Evolutionary conservation across 1,284 basidiomycete genomes (phyloP).

Genomic region (Gymnopus androsaceus): DNA sequence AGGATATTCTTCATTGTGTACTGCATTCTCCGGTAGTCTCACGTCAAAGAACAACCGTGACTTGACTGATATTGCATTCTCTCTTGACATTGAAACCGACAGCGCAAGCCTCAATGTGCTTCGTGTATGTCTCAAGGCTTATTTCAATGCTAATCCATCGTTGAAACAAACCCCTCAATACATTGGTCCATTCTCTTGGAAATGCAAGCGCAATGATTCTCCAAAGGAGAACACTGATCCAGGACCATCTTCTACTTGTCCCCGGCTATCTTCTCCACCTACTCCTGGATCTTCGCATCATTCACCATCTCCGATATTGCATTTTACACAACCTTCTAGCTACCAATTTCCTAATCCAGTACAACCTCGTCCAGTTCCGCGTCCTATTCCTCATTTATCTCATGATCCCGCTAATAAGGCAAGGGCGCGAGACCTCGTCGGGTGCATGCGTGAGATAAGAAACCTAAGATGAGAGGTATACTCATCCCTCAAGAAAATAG

Average conservation of each 20-base stretch:
- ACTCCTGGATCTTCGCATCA: too few relatives aligned
- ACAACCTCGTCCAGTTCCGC: not conserved
- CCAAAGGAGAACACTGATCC: not conserved
- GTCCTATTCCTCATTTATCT: not conserved
- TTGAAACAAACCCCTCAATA: not conserved
- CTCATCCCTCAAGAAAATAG: too few relatives aligned
- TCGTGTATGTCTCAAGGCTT: slow-evolving; percentile 8
- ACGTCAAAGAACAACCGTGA: slow-evolving; percentile 19
- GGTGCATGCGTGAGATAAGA: too few relatives aligned
- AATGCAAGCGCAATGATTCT: not conserved
- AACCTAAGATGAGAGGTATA: too few relatives aligned
- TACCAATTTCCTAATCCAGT: not conserved
- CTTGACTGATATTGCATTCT: slow-evolving; percentile 18
- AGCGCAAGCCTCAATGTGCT: slow-evolving; percentile 16
- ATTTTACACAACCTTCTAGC: not conserved
- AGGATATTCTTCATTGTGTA: not conserved
- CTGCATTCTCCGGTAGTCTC: slow-evolving; percentile 16
- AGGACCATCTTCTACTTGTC: not conserved
- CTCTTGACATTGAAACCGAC: slow-evolving; percentile 12
- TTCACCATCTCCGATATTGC: too few relatives aligned
- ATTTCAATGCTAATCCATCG: slow-evolving; percentile 18
- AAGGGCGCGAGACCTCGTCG: too few relatives aligned
- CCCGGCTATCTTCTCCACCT: too few relatives aligned
- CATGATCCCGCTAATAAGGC: too few relatives aligned
- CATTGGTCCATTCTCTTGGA: not conserved